Conservation (phyloP, 768 basidiomycete genomes). For the Boletus rex-veris region DNA sequence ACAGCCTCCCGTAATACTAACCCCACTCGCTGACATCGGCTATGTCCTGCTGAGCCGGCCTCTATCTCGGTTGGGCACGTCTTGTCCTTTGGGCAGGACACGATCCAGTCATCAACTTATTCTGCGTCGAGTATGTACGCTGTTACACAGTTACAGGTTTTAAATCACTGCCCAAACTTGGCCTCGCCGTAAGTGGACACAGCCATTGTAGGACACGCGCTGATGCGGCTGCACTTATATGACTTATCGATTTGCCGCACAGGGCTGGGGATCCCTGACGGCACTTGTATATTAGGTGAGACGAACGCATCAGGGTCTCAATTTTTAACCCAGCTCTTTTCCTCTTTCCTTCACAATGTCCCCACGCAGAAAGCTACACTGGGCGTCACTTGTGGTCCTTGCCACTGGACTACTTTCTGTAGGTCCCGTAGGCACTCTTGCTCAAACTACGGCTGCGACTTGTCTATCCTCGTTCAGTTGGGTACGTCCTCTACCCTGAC, state of each 20-base stretch:
- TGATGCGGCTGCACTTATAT: neutral
- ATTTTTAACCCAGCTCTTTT: neutral
- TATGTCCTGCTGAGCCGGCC: too few species aligned
- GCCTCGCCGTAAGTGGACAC: neutral
- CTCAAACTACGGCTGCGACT: slow-evolving; percentile 22
- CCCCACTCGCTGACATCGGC: too few species aligned
- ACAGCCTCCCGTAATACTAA: too few species aligned
- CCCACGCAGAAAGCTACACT: neutral
- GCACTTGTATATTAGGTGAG: neutral
- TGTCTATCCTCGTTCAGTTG: slow-evolving; percentile 25
- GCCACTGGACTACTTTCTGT: slow-evolving; percentile 12
- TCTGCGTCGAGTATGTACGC: too few species aligned
- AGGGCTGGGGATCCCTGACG: neutral
- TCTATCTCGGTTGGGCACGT: too few species aligned
- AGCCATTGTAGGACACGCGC: neutral
- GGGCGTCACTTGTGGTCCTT: slow-evolving; percentile 20
- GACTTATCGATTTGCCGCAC: slow-evolving; percentile 4
- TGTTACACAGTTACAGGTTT: too few species aligned
- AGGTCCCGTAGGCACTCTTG: slow-evolving; percentile 13
- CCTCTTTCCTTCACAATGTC: slow-evolving; percentile 7
- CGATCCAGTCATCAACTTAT: too few species aligned
- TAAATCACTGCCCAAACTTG: too few species aligned
- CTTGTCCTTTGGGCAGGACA: too few species aligned
- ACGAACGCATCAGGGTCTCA: neutral
- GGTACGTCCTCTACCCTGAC: slow-evolving; percentile 16